Conservation (phyloP, 2,329 filamentous ascomycete species). For the Orbilia oligospora region DNA sequence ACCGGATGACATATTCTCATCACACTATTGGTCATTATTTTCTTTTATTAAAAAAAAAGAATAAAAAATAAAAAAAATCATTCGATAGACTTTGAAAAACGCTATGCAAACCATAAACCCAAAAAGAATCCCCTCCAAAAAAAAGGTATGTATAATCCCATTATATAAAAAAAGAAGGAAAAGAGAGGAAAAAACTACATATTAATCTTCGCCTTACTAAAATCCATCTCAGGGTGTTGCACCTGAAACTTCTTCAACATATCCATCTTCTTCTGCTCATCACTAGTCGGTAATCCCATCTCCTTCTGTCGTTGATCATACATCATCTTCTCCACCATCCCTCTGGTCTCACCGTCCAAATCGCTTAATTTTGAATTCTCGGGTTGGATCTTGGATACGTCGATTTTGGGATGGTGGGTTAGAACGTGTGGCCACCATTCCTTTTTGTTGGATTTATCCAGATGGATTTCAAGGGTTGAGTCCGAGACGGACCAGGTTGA, state of each 20-base stretch:
- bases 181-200: constrained; percentile 29
- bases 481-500: constrained; percentile 96
- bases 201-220: constrained; percentile 77
- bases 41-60: too few species aligned
- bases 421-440: constrained; percentile 98
- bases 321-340: constrained; percentile 99
- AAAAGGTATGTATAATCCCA: neutral
- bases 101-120: constrained; percentile 1
- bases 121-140: neutral
- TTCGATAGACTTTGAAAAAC: too few species aligned
- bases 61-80: too few species aligned
- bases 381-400: constrained; percentile 93
- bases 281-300: constrained; percentile 85
- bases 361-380: constrained; percentile 93
- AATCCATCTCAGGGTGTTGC: constrained; percentile 82
- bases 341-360: constrained; percentile 91
- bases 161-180: neutral
- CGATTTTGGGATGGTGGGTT: constrained; percentile 87
- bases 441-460: constrained; percentile 97
- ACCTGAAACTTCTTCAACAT: constrained; percentile 93
- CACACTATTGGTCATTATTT: neutral
- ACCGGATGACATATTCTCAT: neutral
- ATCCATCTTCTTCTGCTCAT: constrained; percentile 95
- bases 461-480: constrained; percentile 81
- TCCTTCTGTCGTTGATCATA: constrained; percentile 98